Evolutionary conservation across 768 basidiomycete species (phyloP).

Genomic region (Boletus insuetus): DNA sequence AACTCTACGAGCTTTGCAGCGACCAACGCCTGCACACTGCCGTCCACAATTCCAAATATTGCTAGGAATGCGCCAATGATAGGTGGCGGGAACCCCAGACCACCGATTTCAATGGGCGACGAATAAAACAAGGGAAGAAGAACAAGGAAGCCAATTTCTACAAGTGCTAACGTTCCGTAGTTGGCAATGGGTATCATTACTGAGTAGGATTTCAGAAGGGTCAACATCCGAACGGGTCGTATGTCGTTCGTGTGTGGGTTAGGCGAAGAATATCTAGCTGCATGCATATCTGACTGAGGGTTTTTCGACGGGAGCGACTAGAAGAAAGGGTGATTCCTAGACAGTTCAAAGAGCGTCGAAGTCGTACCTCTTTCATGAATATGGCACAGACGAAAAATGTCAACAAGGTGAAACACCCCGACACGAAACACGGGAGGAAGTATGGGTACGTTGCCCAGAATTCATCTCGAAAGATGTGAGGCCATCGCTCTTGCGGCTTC

Average conservation of each 20-base stretch:
- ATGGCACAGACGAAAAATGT: slow-evolving; percentile 12
- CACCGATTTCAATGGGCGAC: slow-evolving; percentile 41
- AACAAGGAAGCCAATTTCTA: slow-evolving; percentile 39
- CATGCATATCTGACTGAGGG: not conserved
- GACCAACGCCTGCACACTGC: slow-evolving; percentile 39
- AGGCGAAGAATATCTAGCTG: not conserved
- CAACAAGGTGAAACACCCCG: slow-evolving; percentile 10
- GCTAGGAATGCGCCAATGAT: slow-evolving; percentile 40
- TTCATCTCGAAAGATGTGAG: slow-evolving; percentile 40
- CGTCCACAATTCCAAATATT: slow-evolving; percentile 35
- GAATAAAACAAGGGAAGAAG: slow-evolving; percentile 45
- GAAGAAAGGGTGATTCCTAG: not conserved
- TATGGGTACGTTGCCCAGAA: slow-evolving; percentile 8
- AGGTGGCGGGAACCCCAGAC: slow-evolving; percentile 40
- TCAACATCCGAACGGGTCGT: slow-evolving; percentile 32
- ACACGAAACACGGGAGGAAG: slow-evolving; percentile 5
- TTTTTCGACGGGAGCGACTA: slow-evolving; percentile 26
- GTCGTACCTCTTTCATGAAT: slow-evolving; percentile 30
- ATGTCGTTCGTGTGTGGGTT: not conserved
- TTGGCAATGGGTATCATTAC: slow-evolving; percentile 43
- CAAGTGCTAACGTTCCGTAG: slow-evolving; percentile 41
- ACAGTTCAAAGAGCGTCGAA: not conserved
- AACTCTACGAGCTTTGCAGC: slow-evolving; percentile 39
- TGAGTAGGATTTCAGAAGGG: slow-evolving; percentile 24
- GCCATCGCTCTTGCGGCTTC: slow-evolving; percentile 54